A percentile compares a stretch with the other conserved stretches of the same genome.
Evolutionary conservation across 148 eudicot genomes (phyloP).

Genomic region (Fagopyrum homotropicum): DNA sequence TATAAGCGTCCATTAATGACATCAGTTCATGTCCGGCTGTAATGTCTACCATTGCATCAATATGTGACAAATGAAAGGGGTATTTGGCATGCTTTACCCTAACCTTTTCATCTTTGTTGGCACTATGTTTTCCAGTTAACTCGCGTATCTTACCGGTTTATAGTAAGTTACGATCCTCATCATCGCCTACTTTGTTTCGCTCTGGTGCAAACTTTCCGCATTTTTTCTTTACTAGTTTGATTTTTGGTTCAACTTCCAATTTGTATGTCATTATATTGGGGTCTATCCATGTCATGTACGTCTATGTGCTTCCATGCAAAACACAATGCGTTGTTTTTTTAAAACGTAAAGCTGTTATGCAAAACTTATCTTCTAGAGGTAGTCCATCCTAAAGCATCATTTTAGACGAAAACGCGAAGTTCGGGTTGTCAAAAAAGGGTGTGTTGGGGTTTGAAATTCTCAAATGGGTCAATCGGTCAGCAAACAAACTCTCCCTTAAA

Average conservation of each 20-base stretch:
- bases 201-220: neutral
- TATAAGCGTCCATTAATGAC: neutral
- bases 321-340: neutral
- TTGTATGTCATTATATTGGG: neutral
- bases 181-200: neutral
- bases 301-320: neutral
- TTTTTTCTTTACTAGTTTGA: too few relatives aligned
- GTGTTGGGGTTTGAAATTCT: neutral
- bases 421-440: too few relatives aligned
- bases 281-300: neutral
- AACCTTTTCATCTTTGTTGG: neutral
- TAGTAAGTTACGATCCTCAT: neutral
- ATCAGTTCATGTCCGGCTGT: neutral
- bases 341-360: too few relatives aligned
- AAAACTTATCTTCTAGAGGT: too few relatives aligned
- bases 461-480: too few relatives aligned
- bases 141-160: neutral
- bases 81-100: neutral
- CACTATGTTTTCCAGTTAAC: neutral
- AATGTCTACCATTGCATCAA: neutral
- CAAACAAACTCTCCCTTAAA: too few relatives aligned
- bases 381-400: too few relatives aligned
- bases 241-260: neutral
- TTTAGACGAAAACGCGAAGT: too few relatives aligned
- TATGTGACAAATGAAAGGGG: neutral